phyloP scores from a whole-genome alignment of 768 basidiomycete genomes.

The Pleurotus platypus region DNA sequence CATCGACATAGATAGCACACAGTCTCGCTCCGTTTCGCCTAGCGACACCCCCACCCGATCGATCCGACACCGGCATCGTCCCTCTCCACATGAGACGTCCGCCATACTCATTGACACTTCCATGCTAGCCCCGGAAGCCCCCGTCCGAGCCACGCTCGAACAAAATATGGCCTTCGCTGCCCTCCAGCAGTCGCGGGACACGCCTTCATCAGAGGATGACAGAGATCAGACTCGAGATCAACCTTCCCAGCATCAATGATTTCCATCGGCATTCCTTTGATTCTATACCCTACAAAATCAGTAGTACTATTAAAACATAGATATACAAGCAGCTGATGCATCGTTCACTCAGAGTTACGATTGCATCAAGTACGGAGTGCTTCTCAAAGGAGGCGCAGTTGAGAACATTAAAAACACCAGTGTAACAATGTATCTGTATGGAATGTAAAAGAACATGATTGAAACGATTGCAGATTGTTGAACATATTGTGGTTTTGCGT shows the following conservation, averaged over 20 bases:
- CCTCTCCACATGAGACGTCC: slow-evolving; percentile 31
- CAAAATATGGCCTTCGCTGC: slow-evolving; percentile 85
- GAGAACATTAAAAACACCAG: slow-evolving; percentile 8
- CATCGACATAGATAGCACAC: slow-evolving; percentile 49
- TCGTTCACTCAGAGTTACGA: neutral
- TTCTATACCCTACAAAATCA: neutral
- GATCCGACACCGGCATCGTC: slow-evolving; percentile 23
- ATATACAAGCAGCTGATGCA: neutral
- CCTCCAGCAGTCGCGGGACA: slow-evolving; percentile 47
- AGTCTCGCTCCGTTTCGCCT: slow-evolving; percentile 54
- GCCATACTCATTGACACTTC: slow-evolving; percentile 39
- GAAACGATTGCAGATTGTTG: slow-evolving; percentile 1
- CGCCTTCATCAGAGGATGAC: neutral
- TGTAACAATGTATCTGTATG: neutral
- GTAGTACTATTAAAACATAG: slow-evolving; percentile 3
- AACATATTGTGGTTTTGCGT: slow-evolving; percentile 8
- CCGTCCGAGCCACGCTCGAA: slow-evolving; percentile 67
- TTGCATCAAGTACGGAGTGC: neutral
- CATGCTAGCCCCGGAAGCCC: slow-evolving; percentile 33
- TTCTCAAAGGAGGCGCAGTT: neutral
- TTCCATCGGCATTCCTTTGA: neutral
- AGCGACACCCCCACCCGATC: slow-evolving; percentile 17
- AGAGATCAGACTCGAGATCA: neutral
- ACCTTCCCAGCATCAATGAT: neutral
- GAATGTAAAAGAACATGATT: neutral